phyloP scores from a whole-genome alignment of 768 basidiomycete species.

The Termitomyces sp. region DNA sequence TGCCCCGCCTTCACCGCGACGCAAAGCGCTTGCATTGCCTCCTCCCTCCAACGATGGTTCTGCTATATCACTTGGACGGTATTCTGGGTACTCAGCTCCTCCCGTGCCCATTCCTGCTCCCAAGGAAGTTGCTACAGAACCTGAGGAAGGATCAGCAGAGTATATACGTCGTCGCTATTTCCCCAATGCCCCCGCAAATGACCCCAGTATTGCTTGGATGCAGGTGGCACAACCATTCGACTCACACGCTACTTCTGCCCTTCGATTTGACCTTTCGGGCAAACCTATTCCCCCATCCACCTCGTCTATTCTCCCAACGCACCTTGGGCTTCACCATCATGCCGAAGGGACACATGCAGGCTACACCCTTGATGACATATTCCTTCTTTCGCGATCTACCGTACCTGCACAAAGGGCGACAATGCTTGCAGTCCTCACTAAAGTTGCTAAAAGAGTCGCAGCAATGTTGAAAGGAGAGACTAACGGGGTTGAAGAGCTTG shows the following conservation, averaged over 20 bases:
- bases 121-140: conserved; percentile 20
- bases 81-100: conserved; percentile 23
- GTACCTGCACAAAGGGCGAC: conserved; percentile 79
- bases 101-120: background rate
- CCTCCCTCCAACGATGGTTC: conserved; percentile 37
- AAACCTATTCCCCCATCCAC: conserved; percentile 53
- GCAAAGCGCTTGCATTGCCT: conserved; percentile 53
- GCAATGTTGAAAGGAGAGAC: conserved; percentile 29
- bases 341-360: conserved; percentile 76
- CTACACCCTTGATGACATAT: conserved; percentile 84
- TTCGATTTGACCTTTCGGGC: conserved; percentile 78
- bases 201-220: conserved; percentile 84
- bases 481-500: conserved; percentile 28
- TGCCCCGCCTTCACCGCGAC: conserved; percentile 70
- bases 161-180: conserved; percentile 83
- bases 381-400: conserved; percentile 73
- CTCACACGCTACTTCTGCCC: conserved; percentile 29
- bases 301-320: conserved; percentile 62
- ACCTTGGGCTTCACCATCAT: conserved; percentile 90
- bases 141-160: conserved; percentile 74
- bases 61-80: conserved; percentile 36
- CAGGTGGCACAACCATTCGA: conserved; percentile 25
- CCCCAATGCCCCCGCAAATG: conserved; percentile 59
- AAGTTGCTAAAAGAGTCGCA: conserved; percentile 40
- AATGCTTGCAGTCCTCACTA: conserved; percentile 71